Percentiles rank a stretch among this genome's conserved stretches.
These are phyloP conservation scores for Vanilla planifolia DNA, from an alignment of 106 monocot genomes.

Conservation along the genomic window DNA sequence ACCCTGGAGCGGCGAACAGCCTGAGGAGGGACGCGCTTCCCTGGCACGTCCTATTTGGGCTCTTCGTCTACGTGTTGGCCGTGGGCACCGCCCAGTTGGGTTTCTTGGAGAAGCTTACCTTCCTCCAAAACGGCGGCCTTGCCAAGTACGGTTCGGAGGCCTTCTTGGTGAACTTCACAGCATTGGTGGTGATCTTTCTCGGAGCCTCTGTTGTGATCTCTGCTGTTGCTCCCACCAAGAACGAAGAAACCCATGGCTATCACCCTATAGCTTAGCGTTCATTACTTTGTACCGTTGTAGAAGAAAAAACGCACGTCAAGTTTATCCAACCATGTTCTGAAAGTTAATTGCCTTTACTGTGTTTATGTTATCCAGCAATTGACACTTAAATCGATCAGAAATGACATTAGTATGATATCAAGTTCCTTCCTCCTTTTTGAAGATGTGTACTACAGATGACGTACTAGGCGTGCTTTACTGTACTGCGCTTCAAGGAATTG, in stretches of 20 bases:
- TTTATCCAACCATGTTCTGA: too few species aligned
- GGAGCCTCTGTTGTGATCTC: conserved; percentile 65
- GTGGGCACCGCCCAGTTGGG: conserved; percentile 52
- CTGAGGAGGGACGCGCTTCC: conserved; percentile 37
- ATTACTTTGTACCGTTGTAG: too few species aligned
- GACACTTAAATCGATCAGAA: too few species aligned
- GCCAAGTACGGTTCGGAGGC: conserved; percentile 75
- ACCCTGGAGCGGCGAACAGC: conserved; percentile 35
- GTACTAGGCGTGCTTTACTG: too few species aligned
- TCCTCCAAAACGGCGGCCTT: conserved; percentile 62
- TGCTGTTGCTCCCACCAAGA: conserved; percentile 36
- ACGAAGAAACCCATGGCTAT: conserved; percentile 34
- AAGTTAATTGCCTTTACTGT: too few species aligned
- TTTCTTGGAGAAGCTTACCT: conserved; percentile 90
- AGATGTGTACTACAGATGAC: too few species aligned
- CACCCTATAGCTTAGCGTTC: conserved; percentile 25
- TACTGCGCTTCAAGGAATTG: too few species aligned
- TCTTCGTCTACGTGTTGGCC: conserved; percentile 73
- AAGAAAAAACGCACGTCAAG: too few species aligned
- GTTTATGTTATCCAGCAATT: too few species aligned
- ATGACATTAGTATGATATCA: too few species aligned
- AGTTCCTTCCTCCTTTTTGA: too few species aligned
- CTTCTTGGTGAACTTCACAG: conserved; percentile 87
- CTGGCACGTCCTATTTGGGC: conserved; percentile 78
- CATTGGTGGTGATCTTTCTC: conserved; percentile 59